A percentile compares a stretch with the other conserved stretches of the same genome.
Conservation (phyloP, 768 basidiomycete genomes). For the Podaxis carcinomalis region DNA sequence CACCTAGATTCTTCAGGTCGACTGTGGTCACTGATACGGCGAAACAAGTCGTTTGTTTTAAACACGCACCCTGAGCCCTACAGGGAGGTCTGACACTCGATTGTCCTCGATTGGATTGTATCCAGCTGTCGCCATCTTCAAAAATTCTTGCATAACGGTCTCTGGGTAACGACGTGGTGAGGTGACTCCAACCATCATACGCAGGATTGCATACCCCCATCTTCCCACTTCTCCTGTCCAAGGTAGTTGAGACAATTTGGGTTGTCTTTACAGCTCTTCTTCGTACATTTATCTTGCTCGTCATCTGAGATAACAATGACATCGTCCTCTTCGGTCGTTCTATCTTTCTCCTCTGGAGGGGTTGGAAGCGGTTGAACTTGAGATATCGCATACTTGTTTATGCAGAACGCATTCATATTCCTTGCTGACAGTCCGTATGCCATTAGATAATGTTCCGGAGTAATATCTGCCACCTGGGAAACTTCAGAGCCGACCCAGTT, state of each 20-base stretch:
- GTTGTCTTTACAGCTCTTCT: slow-evolving; percentile 67
- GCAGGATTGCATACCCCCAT: slow-evolving; percentile 43
- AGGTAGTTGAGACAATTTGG: slow-evolving; percentile 87
- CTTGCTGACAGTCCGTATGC: slow-evolving; percentile 63
- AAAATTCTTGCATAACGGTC: slow-evolving; percentile 43
- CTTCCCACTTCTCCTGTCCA: slow-evolving; percentile 80
- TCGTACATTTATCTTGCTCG: slow-evolving; percentile 49
- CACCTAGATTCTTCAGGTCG: slow-evolving; percentile 90
- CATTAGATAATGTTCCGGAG: slow-evolving; percentile 56
- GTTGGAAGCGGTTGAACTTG: slow-evolving; percentile 11
- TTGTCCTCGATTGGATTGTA: slow-evolving; percentile 47
- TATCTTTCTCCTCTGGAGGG: slow-evolving; percentile 32
- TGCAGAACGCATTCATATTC: slow-evolving; percentile 50
- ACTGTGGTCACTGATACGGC: background rate
- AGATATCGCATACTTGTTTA: slow-evolving; percentile 44
- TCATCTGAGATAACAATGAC: slow-evolving; percentile 71
- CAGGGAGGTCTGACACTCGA: slow-evolving; percentile 55
- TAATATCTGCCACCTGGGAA: slow-evolving; percentile 51
- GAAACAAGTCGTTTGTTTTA: background rate
- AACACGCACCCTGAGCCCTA: slow-evolving; percentile 66
- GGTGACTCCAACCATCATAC: slow-evolving; percentile 4
- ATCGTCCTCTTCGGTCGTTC: slow-evolving; percentile 57
- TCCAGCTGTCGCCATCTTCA: slow-evolving; percentile 49
- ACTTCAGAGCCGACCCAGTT: slow-evolving; percentile 77
- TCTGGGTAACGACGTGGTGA: slow-evolving; percentile 28